These are phyloP conservation scores for Tetracentron sinense DNA, from an alignment of 164 flowering plant genomes.

Conservation along the genomic window DNA sequence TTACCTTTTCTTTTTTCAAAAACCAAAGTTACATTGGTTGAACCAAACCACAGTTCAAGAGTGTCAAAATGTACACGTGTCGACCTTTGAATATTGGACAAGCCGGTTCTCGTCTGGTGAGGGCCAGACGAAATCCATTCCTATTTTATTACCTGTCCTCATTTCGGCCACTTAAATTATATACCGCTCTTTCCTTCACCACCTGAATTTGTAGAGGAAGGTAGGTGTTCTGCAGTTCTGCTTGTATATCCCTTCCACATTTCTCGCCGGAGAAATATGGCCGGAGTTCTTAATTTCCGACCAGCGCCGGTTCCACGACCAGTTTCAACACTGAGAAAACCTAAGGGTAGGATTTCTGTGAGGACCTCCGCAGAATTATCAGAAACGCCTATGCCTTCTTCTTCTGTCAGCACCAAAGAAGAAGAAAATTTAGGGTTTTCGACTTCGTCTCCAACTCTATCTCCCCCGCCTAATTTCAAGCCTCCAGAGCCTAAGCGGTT, in stretches of 20 bases:
- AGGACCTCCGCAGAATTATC: slow-evolving; percentile 27
- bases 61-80: too few relatives aligned
- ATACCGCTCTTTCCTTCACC: background rate
- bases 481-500: slow-evolving; percentile 80
- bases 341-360: slow-evolving; percentile 1
- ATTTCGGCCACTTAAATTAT: background rate
- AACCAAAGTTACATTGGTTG: too few relatives aligned
- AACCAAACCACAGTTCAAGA: too few relatives aligned
- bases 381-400: slow-evolving; percentile 21
- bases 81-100: too few relatives aligned
- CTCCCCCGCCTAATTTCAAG: slow-evolving; percentile 80
- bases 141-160: background rate
- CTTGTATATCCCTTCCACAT: background rate
- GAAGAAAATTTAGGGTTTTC: slow-evolving; percentile 7
- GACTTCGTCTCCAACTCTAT: slow-evolving; percentile 21
- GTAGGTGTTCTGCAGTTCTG: background rate
- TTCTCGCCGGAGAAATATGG: slow-evolving; percentile 33
- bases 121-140: too few relatives aligned
- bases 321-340: slow-evolving; percentile 7
- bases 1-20: too few relatives aligned
- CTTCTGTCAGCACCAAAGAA: slow-evolving; percentile 24
- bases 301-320: slow-evolving; percentile 33
- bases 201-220: too few relatives aligned
- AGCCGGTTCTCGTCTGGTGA: too few relatives aligned
- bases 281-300: slow-evolving; percentile 42